A percentile compares a stretch with the other conserved stretches of the same genome.
phyloP scores from a whole-genome alignment of 169 alveolate species.

The Plasmodium yoelii region DNA sequence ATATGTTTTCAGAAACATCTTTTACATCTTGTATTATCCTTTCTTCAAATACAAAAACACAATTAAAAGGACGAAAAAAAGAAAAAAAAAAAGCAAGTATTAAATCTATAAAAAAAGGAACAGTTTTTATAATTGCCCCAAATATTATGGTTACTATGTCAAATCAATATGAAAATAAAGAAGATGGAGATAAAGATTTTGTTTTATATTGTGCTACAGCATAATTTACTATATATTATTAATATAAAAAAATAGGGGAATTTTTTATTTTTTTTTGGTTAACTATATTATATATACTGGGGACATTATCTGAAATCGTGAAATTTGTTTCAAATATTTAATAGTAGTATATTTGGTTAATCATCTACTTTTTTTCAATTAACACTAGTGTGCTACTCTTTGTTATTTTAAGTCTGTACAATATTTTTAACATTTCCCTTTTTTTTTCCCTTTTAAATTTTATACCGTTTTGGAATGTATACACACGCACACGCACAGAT shows the following conservation, averaged over 20 bases:
- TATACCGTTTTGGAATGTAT: no score
- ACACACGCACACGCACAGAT: no score
- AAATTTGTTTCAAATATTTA: no score
- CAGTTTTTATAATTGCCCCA: constrained; percentile 49
- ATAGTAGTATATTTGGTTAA: no score
- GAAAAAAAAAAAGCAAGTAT: constrained; percentile 61
- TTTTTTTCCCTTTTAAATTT: no score
- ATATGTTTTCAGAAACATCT: constrained; percentile 27
- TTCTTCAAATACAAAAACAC: constrained; percentile 37
- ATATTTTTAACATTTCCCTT: no score
- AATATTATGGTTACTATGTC: constrained; percentile 32
- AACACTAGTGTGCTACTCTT: no score
- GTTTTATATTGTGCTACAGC: constrained; percentile 62
- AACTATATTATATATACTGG: background rate
- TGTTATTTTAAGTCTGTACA: no score
- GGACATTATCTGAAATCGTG: no score
- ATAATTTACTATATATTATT: background rate
- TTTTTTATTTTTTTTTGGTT: background rate
- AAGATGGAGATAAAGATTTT: constrained; percentile 61
- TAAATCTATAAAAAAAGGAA: constrained; percentile 32
- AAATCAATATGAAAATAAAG: constrained; percentile 17
- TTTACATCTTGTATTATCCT: constrained; percentile 61
- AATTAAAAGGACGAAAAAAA: constrained; percentile 51
- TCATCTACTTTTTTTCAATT: no score
- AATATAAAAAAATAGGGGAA: background rate